Evolutionary conservation across 2,329 filamentous ascomycete species (phyloP).

Genomic region (Colletotrichum orchidophilum): DNA sequence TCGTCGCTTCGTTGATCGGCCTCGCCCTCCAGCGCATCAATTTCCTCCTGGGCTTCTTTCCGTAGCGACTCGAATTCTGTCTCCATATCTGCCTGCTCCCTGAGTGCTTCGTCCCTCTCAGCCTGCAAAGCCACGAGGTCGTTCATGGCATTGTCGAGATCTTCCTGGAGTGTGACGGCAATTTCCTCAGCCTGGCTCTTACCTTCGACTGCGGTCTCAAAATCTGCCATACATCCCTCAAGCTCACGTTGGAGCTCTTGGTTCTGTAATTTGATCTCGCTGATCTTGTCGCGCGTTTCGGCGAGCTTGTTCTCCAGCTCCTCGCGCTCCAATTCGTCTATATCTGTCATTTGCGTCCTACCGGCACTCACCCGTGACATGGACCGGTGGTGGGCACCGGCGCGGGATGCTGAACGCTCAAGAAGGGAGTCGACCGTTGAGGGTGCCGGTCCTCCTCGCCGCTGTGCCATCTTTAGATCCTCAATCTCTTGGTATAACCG

Average conservation of each 20-base stretch:
- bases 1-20: constrained; percentile 78
- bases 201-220: constrained; percentile 75
- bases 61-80: constrained; percentile 68
- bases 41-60: constrained; percentile 72
- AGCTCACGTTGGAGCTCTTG: constrained; percentile 88
- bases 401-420: constrained; percentile 91
- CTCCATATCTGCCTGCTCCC: constrained; percentile 69
- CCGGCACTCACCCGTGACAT: constrained; percentile 80
- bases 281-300: constrained; percentile 85
- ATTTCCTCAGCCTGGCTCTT: constrained; percentile 69
- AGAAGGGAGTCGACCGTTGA: constrained; percentile 88
- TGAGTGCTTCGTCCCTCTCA: constrained; percentile 87
- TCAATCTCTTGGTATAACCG: constrained; percentile 96
- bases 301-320: constrained; percentile 87
- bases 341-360: constrained; percentile 62
- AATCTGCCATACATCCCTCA: constrained; percentile 80
- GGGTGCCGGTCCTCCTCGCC: constrained; percentile 70
- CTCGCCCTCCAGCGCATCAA: constrained; percentile 75
- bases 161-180: constrained; percentile 75
- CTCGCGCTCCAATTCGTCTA: constrained; percentile 83
- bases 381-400: constrained; percentile 74
- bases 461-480: constrained; percentile 88
- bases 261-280: constrained; percentile 86
- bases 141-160: constrained; percentile 80
- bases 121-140: constrained; percentile 82